Percentiles rank a stretch among this genome's conserved stretches.
Evolutionary conservation across 495 filamentous ascomycete genomes (phyloP).

Genomic region (Lepidopterella palustris): DNA sequence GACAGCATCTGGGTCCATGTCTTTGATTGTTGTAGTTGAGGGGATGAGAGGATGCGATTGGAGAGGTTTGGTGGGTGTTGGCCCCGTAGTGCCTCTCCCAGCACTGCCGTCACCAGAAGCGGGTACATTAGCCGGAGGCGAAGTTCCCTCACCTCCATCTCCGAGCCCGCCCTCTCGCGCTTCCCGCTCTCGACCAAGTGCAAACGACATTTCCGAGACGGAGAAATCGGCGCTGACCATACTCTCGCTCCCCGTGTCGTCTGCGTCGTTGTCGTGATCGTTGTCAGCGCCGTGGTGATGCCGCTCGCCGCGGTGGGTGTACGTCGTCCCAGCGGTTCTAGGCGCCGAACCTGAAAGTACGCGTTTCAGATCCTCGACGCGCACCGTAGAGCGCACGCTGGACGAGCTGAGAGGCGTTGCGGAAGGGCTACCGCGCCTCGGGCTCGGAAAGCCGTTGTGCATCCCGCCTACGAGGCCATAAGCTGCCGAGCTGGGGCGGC

Average conservation of each 20-base stretch:
- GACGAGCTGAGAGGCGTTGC: conserved; percentile 50
- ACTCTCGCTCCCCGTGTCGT: conserved; percentile 34
- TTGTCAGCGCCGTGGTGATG: conserved; percentile 11
- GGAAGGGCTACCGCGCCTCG: conserved; percentile 42
- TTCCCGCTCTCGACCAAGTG: background rate
- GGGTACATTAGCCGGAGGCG: background rate
- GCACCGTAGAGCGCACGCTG: conserved; percentile 60
- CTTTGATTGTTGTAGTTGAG: conserved; percentile 1
- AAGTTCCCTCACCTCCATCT: background rate
- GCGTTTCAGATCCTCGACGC: conserved; percentile 80
- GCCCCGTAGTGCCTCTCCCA: no score
- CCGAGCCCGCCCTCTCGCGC: background rate
- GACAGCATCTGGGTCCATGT: conserved; percentile 5
- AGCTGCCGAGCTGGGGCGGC: conserved; percentile 23
- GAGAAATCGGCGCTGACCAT: conserved; percentile 23
- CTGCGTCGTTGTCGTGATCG: conserved; percentile 4
- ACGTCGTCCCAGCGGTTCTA: no score
- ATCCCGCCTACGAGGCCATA: conserved; percentile 30
- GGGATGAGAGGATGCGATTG: background rate
- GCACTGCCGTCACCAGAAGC: background rate
- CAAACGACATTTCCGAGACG: background rate
- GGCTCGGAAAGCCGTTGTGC: conserved; percentile 13
- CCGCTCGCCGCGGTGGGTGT: no score
- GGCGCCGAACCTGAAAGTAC: conserved; percentile 48
- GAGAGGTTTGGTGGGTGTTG: background rate